A percentile compares a stretch with the other conserved stretches of the same genome.
These are phyloP conservation scores for Flaveria sonorensis DNA, from an alignment of 129 eudicot genomes.

Conservation along the genomic window DNA sequence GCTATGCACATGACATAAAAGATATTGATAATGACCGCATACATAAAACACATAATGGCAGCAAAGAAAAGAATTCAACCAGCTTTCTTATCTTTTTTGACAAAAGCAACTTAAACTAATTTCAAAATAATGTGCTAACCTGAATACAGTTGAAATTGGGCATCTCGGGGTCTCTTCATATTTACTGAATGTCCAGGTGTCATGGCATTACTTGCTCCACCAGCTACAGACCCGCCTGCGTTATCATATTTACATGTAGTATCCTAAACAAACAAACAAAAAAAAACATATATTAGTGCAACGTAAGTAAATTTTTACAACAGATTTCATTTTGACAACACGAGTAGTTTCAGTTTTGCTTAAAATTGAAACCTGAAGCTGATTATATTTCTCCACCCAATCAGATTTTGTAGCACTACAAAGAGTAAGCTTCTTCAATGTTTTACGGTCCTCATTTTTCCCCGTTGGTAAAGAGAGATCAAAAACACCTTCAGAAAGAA, in stretches of 20 bases:
- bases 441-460: slow-evolving; percentile 57
- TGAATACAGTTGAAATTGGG: slow-evolving; percentile 48
- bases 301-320: slow-evolving; percentile 2
- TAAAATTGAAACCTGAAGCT: slow-evolving; percentile 53
- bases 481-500: slow-evolving; percentile 82
- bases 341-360: slow-evolving; percentile 8
- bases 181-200: slow-evolving; percentile 51
- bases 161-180: slow-evolving; percentile 55
- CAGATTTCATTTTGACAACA: slow-evolving; percentile 14
- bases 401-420: slow-evolving; percentile 59
- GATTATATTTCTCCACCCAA: slow-evolving; percentile 83
- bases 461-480: slow-evolving; percentile 56
- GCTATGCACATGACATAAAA: neutral
- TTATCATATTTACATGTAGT: slow-evolving; percentile 44
- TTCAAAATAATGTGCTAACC: slow-evolving; percentile 43
- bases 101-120: neutral
- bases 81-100: neutral
- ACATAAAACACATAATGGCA: neutral
- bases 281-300: slow-evolving; percentile 13
- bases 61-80: neutral
- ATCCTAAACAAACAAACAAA: slow-evolving; percentile 43
- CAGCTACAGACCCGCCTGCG: slow-evolving; percentile 41
- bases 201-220: slow-evolving; percentile 40
- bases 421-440: slow-evolving; percentile 67
- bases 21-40: neutral